Evolutionary conservation across 192 early-diverging fungal genomes (phyloP), one percentile per base, ranked within the genome.

Genomic region (Paraglomus brasilianum): DNA sequence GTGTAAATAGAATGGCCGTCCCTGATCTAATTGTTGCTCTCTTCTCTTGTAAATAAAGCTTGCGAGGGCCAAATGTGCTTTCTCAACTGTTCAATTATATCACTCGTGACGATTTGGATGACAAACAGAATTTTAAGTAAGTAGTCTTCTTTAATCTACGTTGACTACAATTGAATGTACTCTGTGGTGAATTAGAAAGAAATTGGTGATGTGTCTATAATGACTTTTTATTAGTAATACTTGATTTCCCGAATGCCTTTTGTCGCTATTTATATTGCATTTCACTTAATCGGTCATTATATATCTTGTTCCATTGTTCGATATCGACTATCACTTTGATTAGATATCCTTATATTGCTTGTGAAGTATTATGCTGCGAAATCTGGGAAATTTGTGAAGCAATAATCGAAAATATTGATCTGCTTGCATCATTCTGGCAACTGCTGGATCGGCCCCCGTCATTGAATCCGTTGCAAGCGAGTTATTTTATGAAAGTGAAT

Each of bases 401-500:
- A 0, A 79, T 89, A 5, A 71, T 95, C 24, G 79, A 83, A 10
- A 88, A 92, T 69, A 76, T 72, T 9, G 86, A 90, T 44, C 81
- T 96, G 48, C 80, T 99, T 13, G 85, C 86, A 66, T 78, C 85
- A 49, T 92, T 97, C 67, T 97, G 95, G 95, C 81, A 82, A 30
- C 80, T 94, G 46, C 80, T 99, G 71, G 91, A 94, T 74, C 82
- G 84, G 41, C 85, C 84, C 7, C 83, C 86, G 11, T 86, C 88
- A 66, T 76, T 96, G 68, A 85, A 93, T 72, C 80, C 87, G 11
- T 78, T 92, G 30, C 92, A 94, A 66, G 92, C 95, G 17, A 91
- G 88, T 49, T 93, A 94, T 77, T 99, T 97, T 77, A 83, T 82
- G 69, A 96, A 95, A 80, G 91, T 95, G 19, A 94, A 95, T 80